Evolutionary conservation across 768 basidiomycete genomes (phyloP).

Genomic region (Sporobolomyces phaffii): DNA sequence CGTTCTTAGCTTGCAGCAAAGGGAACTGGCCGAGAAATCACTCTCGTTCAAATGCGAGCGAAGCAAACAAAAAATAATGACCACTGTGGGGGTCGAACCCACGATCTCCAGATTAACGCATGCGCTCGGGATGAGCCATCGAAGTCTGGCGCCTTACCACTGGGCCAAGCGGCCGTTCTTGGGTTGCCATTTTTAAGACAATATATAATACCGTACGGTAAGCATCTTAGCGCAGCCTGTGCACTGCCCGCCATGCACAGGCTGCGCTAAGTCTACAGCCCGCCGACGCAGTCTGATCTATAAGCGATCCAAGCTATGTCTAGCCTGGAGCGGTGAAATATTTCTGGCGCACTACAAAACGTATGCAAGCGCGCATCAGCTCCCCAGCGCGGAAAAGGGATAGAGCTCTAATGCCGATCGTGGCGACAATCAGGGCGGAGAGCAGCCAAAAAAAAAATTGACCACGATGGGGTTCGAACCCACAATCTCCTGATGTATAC

Average conservation of each 20-base stretch:
- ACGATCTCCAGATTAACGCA: background rate
- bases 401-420: too few species aligned
- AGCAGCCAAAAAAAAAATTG: background rate
- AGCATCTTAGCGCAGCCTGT: background rate
- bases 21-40: background rate
- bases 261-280: too few species aligned
- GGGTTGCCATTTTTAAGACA: background rate
- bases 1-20: background rate
- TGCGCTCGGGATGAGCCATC: background rate
- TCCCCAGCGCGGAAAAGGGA: too few species aligned
- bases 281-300: too few species aligned
- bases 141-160: background rate
- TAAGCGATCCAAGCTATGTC: too few species aligned
- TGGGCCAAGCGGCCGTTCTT: background rate
- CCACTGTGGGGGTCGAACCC: constrained; percentile 1
- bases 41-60: background rate
- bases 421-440: too few species aligned
- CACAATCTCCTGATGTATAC: constrained; percentile 7
- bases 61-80: background rate
- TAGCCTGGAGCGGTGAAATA: too few species aligned
- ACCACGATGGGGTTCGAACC: constrained; percentile 11
- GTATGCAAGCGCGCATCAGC: too few species aligned
- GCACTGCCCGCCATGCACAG: too few species aligned
- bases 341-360: too few species aligned
- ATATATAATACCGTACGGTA: background rate